Evolutionary conservation across 179 eudicot genomes (phyloP).

Genomic region (Patellifolia procumbens): DNA sequence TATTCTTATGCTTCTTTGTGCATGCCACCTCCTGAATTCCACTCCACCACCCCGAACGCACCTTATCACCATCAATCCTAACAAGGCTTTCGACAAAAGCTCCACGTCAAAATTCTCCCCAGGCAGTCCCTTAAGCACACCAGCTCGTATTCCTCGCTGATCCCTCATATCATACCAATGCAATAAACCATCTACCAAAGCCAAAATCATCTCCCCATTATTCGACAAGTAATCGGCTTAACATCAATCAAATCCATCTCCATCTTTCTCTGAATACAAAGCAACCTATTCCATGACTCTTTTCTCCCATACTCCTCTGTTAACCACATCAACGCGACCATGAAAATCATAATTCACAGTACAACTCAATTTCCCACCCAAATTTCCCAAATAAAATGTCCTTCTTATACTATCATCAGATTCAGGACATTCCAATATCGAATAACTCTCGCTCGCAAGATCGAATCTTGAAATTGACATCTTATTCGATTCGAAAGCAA

Average conservation of each 20-base stretch:
- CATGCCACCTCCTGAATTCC: too few species aligned
- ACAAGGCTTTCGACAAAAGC: constrained; percentile 11
- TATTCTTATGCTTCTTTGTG: background rate
- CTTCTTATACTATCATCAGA: background rate
- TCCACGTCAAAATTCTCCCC: background rate
- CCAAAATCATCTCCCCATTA: constrained; percentile 1
- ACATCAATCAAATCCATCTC: constrained; percentile 1
- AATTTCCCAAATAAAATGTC: background rate
- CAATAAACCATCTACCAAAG: background rate
- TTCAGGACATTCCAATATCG: background rate
- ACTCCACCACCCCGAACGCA: background rate
- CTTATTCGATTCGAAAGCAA: background rate
- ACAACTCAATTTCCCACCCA: background rate
- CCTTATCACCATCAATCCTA: background rate
- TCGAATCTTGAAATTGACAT: constrained; percentile 1
- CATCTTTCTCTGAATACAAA: background rate
- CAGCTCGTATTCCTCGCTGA: background rate
- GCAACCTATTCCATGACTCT: constrained; percentile 4
- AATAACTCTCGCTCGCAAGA: background rate
- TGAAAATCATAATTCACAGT: constrained; percentile 9
- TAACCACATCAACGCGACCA: background rate
- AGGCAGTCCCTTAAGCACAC: background rate
- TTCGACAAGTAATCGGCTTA: constrained; percentile 4
- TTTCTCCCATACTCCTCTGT: constrained; percentile 2
- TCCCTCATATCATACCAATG: constrained; percentile 10